These are phyloP conservation scores for Myxozyma neotropica DNA, from an alignment of 805 yeast species.

Conservation along the genomic window DNA sequence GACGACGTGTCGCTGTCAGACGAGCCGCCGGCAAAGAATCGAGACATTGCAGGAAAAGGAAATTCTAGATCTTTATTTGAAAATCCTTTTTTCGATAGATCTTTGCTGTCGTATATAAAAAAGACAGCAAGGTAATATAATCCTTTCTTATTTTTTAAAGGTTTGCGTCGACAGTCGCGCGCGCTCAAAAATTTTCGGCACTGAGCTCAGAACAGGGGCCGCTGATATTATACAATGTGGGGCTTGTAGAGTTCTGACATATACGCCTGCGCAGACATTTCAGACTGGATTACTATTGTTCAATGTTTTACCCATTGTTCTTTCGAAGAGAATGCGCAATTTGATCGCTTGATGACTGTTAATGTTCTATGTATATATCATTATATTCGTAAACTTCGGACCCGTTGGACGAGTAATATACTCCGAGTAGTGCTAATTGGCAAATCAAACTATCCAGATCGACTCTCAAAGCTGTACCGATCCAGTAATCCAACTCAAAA, in stretches of 20 bases:
- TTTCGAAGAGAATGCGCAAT: too few species aligned
- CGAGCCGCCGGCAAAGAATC: constrained; percentile 73
- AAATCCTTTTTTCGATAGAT: neutral
- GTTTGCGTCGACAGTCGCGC: neutral
- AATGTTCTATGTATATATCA: too few species aligned
- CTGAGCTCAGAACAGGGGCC: neutral
- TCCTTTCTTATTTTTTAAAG: neutral
- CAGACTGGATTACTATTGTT: neutral
- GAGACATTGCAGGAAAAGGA: constrained; percentile 67
- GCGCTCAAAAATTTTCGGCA: constrained; percentile 13
- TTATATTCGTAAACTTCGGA: too few species aligned
- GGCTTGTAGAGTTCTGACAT: neutral
- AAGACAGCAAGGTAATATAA: too few species aligned
- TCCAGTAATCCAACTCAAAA: neutral
- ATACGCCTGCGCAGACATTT: neutral
- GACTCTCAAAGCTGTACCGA: too few species aligned
- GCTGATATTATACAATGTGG: neutral
- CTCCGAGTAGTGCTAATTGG: too few species aligned
- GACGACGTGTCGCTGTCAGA: constrained; percentile 62
- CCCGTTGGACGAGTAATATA: too few species aligned
- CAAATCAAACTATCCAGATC: neutral
- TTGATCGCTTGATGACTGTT: too few species aligned
- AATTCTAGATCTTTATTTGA: neutral
- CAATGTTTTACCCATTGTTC: too few species aligned
- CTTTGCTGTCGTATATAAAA: too few species aligned